A percentile compares a stretch with the other conserved stretches of the same genome.
Evolutionary conservation across 371 early-diverging fungal genomes (phyloP).

Genomic region (Mortierella polycephala): DNA sequence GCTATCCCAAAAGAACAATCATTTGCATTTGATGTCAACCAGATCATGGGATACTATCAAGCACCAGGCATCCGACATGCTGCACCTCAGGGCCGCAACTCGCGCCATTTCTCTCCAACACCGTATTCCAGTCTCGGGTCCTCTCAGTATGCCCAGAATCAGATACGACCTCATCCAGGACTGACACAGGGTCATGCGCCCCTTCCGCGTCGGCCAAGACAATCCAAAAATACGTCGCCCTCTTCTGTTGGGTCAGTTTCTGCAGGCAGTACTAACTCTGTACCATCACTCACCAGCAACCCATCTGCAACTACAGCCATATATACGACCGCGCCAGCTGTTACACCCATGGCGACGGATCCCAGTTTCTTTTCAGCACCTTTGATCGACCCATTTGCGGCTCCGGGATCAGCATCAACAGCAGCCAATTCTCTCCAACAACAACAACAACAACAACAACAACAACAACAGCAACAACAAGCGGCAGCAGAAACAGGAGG

Average conservation of each 20-base stretch:
- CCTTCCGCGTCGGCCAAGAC: constrained; percentile 30
- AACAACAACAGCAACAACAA: neutral
- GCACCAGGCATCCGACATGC: constrained; percentile 7
- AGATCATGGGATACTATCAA: constrained; percentile 38
- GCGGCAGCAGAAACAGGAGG: neutral
- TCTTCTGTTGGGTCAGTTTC: constrained; percentile 1
- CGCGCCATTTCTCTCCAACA: constrained; percentile 33
- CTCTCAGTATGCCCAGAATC: constrained; percentile 13
- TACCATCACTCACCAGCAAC: neutral
- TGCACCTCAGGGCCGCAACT: constrained; percentile 21
- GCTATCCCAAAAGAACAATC: constrained; percentile 21
- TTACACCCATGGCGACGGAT: neutral
- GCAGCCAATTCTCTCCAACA: neutral
- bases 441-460: constrained; percentile 6
- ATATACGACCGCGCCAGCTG: neutral
- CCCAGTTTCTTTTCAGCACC: constrained; percentile 7
- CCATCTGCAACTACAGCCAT: neutral
- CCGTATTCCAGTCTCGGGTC: constrained; percentile 30
- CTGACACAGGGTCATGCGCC: constrained; percentile 32
- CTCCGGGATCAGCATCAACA: constrained; percentile 17
- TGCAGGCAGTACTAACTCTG: neutral
- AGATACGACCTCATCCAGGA: constrained; percentile 22
- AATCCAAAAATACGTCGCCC: constrained; percentile 21
- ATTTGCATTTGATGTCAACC: constrained; percentile 33
- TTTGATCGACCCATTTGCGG: constrained; percentile 18